Percentiles rank a stretch among this genome's conserved stretches.
phyloP scores from a whole-genome alignment of 495 filamentous ascomycete species.

The Penicillium dipodomyicola region DNA sequence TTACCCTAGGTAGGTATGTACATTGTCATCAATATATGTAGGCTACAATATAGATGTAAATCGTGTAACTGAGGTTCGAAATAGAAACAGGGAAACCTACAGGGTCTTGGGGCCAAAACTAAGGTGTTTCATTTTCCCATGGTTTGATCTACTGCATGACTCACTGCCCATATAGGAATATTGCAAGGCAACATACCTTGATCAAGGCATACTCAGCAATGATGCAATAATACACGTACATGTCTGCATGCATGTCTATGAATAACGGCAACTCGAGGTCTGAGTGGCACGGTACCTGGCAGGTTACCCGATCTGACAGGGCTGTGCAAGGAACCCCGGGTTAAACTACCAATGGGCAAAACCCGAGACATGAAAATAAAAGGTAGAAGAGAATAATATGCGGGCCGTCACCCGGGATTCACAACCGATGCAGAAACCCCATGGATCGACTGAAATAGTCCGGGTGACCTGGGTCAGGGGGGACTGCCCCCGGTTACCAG shows the following conservation, averaged over 20 bases:
- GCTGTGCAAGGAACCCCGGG: conserved; percentile 8
- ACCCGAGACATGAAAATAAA: background rate
- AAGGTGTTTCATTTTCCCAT: background rate
- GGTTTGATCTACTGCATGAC: background rate
- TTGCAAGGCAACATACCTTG: background rate
- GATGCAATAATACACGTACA: background rate
- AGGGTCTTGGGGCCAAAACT: background rate
- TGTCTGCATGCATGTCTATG: background rate
- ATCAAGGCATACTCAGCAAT: background rate
- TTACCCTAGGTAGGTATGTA: too few relatives aligned
- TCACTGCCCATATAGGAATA: background rate
- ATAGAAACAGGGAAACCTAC: background rate
- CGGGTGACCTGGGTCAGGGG: conserved; percentile 18
- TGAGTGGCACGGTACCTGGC: conserved; percentile 14
- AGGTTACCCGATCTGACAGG: conserved; percentile 4
- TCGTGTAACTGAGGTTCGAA: background rate
- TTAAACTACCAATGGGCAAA: background rate
- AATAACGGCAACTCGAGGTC: background rate
- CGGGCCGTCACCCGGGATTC: conserved; percentile 1
- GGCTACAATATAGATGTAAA: too few relatives aligned
- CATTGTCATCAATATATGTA: too few relatives aligned
- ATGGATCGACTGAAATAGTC: conserved; percentile 7
- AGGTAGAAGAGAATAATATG: background rate
- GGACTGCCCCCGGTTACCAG: background rate
- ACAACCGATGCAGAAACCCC: conserved; percentile 1